Evolutionary conservation across 208 protist genomes (phyloP), one percentile per base, ranked within the genome.

Genomic region (Angomonas desouzai): DNA sequence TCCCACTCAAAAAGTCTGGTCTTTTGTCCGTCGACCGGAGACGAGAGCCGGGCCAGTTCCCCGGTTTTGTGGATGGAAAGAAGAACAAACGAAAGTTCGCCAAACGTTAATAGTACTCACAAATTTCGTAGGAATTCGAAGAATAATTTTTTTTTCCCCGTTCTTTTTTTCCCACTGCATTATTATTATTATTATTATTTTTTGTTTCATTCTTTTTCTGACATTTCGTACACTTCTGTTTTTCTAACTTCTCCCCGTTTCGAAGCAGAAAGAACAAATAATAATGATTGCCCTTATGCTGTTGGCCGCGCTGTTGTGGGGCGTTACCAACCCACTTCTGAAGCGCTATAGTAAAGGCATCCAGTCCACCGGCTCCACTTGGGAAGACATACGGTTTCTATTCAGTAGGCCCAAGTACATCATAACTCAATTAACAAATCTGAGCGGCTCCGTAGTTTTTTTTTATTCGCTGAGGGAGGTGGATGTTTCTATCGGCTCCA

Each of bases 1-100:
- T 96, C 74, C 85, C 86, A 0, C 61, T 96, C 10, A 96, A 96
- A 71, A 96, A 96, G 63, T 72, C 87, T 27, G 89, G 89, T 10
- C 65, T 93, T 34, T 74, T 96, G 6, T 96, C 89, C n/a, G 81
- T 92, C 3, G 89, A 95, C 68, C 73, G 86, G 23, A 74, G 89
- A 18, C 65, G 76, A 25, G 86, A 92, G 53, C 81, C 74, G 27
- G 89, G 89, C 0, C 86, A 95, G 70, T 91, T 91, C 45, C 89
- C 89, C 9, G 89, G 89, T 28, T 95, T 70, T 66, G 58, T 92
- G 48, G 86, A 95, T 68, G 85, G 85, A 25, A 92, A 92, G 73
- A 87, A 87, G 68, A 85, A 83, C 27, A 89, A 91, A 69, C 67
- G 89, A 58, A 83, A 70, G 66, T 95, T 95, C 67, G 77, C 83